Base-by-base conservation (phyloP, 805 yeast species). In the Lipomyces spencermartinsiae region DNA sequence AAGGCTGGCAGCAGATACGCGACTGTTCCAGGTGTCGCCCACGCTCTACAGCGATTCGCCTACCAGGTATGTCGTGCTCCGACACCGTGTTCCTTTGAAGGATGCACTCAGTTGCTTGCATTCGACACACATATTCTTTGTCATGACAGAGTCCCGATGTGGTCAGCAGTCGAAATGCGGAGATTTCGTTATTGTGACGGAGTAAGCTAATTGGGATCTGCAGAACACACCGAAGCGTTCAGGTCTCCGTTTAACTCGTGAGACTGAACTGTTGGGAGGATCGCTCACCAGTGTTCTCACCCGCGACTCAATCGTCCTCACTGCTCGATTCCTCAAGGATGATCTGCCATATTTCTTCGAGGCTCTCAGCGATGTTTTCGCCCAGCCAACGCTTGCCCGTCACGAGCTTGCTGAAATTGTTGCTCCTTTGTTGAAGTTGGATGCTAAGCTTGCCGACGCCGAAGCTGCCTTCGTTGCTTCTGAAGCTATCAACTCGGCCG, bases 241-340 rank as follows among this genome's bases (percentile, higher is more conserved):
- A 22, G 97, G 95, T 31, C 85, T 95, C 78, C 91, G 98, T 83
- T 84, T 93, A 77, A 90, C 93, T 77, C 91, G 99, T 82, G 99
- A 95, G 83, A 83, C 93, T 62, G 99, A 94, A 83, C 86, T 95
- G 73, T 84, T 94, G 73, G 98, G 99, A 74, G 98, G 97, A 78
- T 81, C 80, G 69, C 86, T 92, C 80, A 77, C 85, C 61, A 83
- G 97, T 58, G 76, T 78, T 66, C 89, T 92, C 74, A 87, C 91
- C 80, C 90, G 97, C 84, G 98, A 95, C 79, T 84, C 89, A 75
- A 86, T 95, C 72, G 86, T 91, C 70, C 86, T 94, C 77, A 85
- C 86, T 74, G 89, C 98, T 68, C 84, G 86, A 74, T 95, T 95
- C 83, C 85, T 94, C 81, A 88, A 89, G 78, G 91, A 90, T 81